Percentiles rank a stretch among this genome's conserved stretches.
phyloP scores from a whole-genome alignment of 495 filamentous ascomycete genomes.

The Penicillium mononematosum region DNA sequence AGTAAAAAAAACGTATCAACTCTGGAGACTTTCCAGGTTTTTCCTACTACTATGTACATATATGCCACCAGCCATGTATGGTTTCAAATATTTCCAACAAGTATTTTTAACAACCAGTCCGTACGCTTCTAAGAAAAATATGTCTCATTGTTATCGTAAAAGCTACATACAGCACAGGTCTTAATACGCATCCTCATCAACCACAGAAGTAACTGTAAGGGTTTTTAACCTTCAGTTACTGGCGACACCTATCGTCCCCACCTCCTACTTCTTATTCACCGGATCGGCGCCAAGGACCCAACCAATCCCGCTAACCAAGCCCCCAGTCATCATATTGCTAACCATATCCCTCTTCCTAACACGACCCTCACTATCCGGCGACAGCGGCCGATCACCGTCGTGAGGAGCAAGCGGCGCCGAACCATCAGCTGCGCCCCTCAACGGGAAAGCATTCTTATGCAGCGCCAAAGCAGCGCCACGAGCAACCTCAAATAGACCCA shows the following conservation, averaged over 20 bases:
- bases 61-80: neutral
- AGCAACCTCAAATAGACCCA: constrained; percentile 92
- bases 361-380: constrained; percentile 42
- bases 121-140: neutral
- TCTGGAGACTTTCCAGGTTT: neutral
- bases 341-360: constrained; percentile 80
- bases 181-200: neutral
- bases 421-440: constrained; percentile 33
- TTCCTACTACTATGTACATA: neutral
- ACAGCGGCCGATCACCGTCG: constrained; percentile 24
- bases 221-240: neutral
- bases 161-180: neutral
- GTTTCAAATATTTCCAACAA: neutral
- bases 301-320: constrained; percentile 75
- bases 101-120: neutral
- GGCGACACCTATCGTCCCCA: neutral
- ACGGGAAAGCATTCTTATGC: constrained; percentile 59
- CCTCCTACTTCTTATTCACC: constrained; percentile 35
- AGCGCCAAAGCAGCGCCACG: constrained; percentile 76
- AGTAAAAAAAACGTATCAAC: neutral
- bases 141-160: constrained; percentile 9
- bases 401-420: constrained; percentile 16
- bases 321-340: constrained; percentile 69
- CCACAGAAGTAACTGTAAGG: neutral
- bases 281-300: constrained; percentile 79